These are phyloP conservation scores for Rhynchosporium graminicola DNA, from an alignment of 2,329 filamentous ascomycete species.

Conservation along the genomic window DNA sequence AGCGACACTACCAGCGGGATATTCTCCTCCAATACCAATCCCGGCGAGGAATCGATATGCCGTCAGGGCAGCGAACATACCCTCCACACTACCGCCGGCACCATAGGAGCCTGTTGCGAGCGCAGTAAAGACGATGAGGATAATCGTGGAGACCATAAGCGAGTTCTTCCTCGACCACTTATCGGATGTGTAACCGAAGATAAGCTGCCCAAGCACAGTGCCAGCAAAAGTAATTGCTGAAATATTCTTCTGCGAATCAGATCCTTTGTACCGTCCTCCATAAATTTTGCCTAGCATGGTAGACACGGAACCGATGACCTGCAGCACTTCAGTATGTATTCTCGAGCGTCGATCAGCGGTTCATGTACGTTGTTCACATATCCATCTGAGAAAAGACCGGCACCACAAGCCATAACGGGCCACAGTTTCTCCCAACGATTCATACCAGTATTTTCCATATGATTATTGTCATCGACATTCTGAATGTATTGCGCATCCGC, in stretches of 20 bases:
- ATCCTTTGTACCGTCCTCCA: conserved; percentile 65
- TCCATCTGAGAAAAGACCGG: conserved; percentile 87
- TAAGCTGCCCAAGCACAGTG: conserved; percentile 77
- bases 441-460: conserved; percentile 25
- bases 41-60: conserved; percentile 83
- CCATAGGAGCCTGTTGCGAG: conserved; percentile 77
- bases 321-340: conserved; percentile 14
- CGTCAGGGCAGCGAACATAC: conserved; percentile 75
- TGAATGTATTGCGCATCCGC: conserved; percentile 21
- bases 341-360: background rate
- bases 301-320: conserved; percentile 86
- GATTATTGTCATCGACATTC: conserved; percentile 25
- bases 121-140: conserved; percentile 83
- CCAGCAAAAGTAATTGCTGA: conserved; percentile 83
- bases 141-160: conserved; percentile 76
- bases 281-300: conserved; percentile 74
- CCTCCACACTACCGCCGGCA: conserved; percentile 64
- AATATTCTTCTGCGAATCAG: conserved; percentile 71
- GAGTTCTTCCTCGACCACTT: conserved; percentile 83
- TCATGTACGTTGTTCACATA: conserved; percentile 78
- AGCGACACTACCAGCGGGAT: conserved; percentile 80
- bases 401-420: conserved; percentile 83
- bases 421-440: conserved; percentile 36
- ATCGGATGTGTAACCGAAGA: conserved; percentile 81
- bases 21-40: conserved; percentile 81